Evolutionary conservation across 768 basidiomycete species (phyloP).

Genomic region (Panellus pusillus): DNA sequence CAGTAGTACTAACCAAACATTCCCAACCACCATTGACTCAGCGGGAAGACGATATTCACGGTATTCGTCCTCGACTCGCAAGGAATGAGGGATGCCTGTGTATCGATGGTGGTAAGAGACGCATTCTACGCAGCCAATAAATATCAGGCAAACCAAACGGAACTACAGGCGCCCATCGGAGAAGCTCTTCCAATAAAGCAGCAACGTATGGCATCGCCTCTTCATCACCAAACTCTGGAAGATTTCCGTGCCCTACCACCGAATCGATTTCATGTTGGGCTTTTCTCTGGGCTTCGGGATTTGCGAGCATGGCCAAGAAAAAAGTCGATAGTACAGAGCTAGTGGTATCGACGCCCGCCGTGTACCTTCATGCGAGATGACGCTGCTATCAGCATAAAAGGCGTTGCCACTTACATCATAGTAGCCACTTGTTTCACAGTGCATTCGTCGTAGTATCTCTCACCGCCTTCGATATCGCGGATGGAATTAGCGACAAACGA

Average conservation of each 20-base stretch:
- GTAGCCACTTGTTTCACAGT: background rate
- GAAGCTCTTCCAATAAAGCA: constrained; percentile 36
- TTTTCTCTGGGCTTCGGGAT: constrained; percentile 35
- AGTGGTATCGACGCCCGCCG: constrained; percentile 35
- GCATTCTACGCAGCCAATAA: too few species aligned
- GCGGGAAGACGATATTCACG: too few species aligned
- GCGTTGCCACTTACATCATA: background rate
- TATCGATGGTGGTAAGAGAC: too few species aligned
- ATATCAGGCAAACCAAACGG: constrained; percentile 31
- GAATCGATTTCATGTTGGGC: constrained; percentile 40
- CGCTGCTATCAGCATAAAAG: too few species aligned
- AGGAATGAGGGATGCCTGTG: too few species aligned
- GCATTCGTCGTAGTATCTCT: constrained; percentile 5
- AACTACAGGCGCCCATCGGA: constrained; percentile 33
- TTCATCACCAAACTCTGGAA: constrained; percentile 36
- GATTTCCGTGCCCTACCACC: constrained; percentile 31
- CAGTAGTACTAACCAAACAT: background rate
- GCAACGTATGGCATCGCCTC: constrained; percentile 33
- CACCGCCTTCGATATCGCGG: constrained; percentile 5
- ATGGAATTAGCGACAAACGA: constrained; percentile 7
- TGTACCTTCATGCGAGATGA: background rate
- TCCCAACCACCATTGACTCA: too few species aligned
- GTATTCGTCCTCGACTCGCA: too few species aligned
- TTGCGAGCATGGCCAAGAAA: constrained; percentile 35
- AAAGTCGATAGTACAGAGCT: constrained; percentile 33